These are phyloP conservation scores for Clohesyomyces aquaticus DNA, from an alignment of 495 filamentous ascomycete genomes.

Conservation along the genomic window DNA sequence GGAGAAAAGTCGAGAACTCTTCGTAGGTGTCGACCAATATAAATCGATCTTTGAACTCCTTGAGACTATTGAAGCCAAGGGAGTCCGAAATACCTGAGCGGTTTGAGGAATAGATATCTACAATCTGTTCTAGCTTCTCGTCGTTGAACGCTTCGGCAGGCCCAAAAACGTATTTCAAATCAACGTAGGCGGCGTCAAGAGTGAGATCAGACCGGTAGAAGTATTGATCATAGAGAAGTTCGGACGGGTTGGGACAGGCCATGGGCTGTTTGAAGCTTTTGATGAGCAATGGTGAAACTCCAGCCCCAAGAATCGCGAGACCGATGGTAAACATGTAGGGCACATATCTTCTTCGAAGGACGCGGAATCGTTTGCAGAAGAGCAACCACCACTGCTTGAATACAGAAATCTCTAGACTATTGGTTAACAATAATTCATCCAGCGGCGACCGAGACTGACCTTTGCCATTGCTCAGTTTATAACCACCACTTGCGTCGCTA, in stretches of 20 bases:
- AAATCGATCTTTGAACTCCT: conserved; percentile 39
- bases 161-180: conserved; percentile 1
- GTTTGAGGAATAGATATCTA: conserved; percentile 27
- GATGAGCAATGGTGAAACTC: conserved; percentile 16
- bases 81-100: conserved; percentile 50
- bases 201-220: conserved; percentile 8
- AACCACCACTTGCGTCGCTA: neutral
- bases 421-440: too few species aligned
- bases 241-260: conserved; percentile 1
- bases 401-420: too few species aligned
- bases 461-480: conserved; percentile 7
- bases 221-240: conserved; percentile 4
- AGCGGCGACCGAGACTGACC: too few species aligned
- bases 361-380: conserved; percentile 14
- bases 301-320: conserved; percentile 27
- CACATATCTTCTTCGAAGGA: conserved; percentile 20
- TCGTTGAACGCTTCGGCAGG: conserved; percentile 6
- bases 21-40: conserved; percentile 64
- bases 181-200: too few species aligned
- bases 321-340: conserved; percentile 21
- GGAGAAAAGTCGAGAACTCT: conserved; percentile 68
- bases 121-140: neutral
- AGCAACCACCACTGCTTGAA: conserved; percentile 25
- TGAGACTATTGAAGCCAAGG: conserved; percentile 25
- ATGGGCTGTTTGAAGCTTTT: conserved; percentile 26